Percentiles rank a stretch among this genome's conserved stretches.
phyloP scores from a whole-genome alignment of 352 stramenopile genomes.

The Globisporangium heterothallicum region DNA sequence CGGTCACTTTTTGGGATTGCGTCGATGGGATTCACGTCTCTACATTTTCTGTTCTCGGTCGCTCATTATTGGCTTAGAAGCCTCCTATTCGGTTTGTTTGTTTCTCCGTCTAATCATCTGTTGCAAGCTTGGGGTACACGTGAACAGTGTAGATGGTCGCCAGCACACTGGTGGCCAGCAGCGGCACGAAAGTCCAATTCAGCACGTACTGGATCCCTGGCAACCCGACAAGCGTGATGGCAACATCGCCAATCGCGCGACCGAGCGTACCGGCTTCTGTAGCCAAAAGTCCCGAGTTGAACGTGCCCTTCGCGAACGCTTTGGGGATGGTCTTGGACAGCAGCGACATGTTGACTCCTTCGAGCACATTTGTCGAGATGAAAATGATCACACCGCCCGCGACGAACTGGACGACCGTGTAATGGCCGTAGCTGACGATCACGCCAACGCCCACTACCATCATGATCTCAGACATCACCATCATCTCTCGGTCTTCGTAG shows the following conservation, averaged over 20 bases:
- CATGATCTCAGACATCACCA: conserved; percentile 77
- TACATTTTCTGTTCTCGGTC: too few relatives aligned
- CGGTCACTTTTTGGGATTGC: too few relatives aligned
- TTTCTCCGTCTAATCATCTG: conserved; percentile 32
- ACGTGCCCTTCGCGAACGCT: conserved; percentile 89
- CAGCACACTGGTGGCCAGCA: conserved; percentile 46
- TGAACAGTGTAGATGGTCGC: conserved; percentile 68
- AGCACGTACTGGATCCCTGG: conserved; percentile 80
- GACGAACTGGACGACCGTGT: conserved; percentile 86
- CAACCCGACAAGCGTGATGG: conserved; percentile 79
- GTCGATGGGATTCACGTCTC: too few relatives aligned
- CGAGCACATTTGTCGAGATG: conserved; percentile 90
- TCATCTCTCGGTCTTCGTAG: conserved; percentile 91
- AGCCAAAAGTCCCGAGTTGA: conserved; percentile 93
- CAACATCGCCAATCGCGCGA: conserved; percentile 79
- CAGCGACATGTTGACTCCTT: conserved; percentile 91
- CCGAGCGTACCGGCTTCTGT: conserved; percentile 90
- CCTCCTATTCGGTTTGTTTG: neutral
- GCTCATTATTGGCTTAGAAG: neutral
- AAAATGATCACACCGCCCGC: conserved; percentile 88
- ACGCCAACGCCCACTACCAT: conserved; percentile 87
- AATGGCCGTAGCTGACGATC: conserved; percentile 85
- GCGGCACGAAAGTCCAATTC: conserved; percentile 76
- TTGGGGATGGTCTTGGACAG: conserved; percentile 93
- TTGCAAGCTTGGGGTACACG: conserved; percentile 63